Evolutionary conservation across 2,329 filamentous ascomycete genomes (phyloP).

Genomic region (Cyphellophora attinorum): DNA sequence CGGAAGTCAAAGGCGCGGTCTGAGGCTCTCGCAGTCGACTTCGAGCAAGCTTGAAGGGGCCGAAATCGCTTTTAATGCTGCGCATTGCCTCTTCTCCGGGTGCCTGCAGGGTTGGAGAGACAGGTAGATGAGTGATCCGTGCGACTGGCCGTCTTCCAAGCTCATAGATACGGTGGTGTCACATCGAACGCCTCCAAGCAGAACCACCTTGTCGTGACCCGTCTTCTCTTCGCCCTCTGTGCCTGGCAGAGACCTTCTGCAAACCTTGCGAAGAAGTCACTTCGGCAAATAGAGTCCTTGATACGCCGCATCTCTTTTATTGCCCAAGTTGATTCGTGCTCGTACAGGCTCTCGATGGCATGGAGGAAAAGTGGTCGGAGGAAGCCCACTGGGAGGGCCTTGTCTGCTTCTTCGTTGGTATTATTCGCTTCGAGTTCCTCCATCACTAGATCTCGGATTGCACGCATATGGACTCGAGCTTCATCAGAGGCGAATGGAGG

Average conservation of each 20-base stretch:
- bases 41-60: too few species aligned
- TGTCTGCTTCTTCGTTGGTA: too few species aligned
- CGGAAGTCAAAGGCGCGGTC: too few species aligned
- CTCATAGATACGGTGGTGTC: constrained; percentile 2
- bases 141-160: too few species aligned
- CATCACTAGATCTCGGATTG: too few species aligned
- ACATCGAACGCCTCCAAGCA: constrained; percentile 1
- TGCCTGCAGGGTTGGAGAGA: too few species aligned
- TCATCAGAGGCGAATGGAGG: constrained; percentile 5
- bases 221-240: constrained; percentile 5
- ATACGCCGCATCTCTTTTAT: constrained; percentile 2
- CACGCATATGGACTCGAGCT: background rate
- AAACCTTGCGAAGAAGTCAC: constrained; percentile 6
- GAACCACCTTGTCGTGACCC: constrained; percentile 7
- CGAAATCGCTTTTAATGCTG: too few species aligned
- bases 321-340: constrained; percentile 4
- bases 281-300: constrained; percentile 4
- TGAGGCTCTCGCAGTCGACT: too few species aligned
- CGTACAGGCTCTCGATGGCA: constrained; percentile 4
- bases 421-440: too few species aligned
- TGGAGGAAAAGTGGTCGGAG: constrained; percentile 6
- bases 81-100: too few species aligned
- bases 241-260: constrained; percentile 3
- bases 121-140: too few species aligned
- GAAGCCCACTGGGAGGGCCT: constrained; percentile 2